These are phyloP conservation scores for Thermochaetoides thermophila DNA, from an alignment of 495 filamentous ascomycete genomes.

Conservation along the genomic window DNA sequence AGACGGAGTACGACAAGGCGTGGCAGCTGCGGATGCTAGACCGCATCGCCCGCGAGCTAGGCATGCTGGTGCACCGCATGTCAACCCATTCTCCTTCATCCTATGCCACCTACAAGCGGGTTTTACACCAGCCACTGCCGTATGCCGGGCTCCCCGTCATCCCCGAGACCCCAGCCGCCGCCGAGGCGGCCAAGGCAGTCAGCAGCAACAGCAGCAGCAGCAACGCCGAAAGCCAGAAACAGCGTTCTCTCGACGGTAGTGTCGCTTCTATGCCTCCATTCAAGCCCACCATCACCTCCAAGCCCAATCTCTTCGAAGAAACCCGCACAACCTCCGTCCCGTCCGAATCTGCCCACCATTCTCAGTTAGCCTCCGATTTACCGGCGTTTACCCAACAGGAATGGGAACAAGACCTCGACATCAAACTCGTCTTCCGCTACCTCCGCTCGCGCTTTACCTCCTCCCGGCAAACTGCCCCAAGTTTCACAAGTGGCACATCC, in stretches of 20 bases:
- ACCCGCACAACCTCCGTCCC: background rate
- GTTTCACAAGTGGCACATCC: constrained; percentile 25
- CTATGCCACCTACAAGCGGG: constrained; percentile 57
- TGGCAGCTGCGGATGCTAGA: constrained; percentile 73
- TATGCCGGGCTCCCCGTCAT: constrained; percentile 42
- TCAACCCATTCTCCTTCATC: constrained; percentile 53
- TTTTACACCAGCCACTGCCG: constrained; percentile 35
- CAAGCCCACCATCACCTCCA: constrained; percentile 28
- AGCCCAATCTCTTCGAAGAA: constrained; percentile 3
- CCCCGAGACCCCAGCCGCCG: constrained; percentile 30
- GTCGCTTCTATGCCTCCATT: constrained; percentile 27
- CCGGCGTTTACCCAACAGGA: constrained; percentile 51
- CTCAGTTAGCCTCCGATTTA: too few relatives aligned
- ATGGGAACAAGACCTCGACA: constrained; percentile 78
- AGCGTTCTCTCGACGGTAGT: constrained; percentile 8
- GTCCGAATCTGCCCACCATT: background rate
- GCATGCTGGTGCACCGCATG: constrained; percentile 65
- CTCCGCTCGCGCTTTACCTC: constrained; percentile 56
- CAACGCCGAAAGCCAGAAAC: background rate
- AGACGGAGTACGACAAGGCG: constrained; percentile 23
- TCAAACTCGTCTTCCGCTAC: constrained; percentile 79
- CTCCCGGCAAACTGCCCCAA: constrained; percentile 19
- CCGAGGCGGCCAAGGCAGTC: constrained; percentile 13
- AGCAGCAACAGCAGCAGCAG: too few relatives aligned
- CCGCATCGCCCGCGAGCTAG: constrained; percentile 74